These are phyloP conservation scores for Petunia hybrid DNA, from an alignment of 305 asterid genomes.

Conservation along the genomic window DNA sequence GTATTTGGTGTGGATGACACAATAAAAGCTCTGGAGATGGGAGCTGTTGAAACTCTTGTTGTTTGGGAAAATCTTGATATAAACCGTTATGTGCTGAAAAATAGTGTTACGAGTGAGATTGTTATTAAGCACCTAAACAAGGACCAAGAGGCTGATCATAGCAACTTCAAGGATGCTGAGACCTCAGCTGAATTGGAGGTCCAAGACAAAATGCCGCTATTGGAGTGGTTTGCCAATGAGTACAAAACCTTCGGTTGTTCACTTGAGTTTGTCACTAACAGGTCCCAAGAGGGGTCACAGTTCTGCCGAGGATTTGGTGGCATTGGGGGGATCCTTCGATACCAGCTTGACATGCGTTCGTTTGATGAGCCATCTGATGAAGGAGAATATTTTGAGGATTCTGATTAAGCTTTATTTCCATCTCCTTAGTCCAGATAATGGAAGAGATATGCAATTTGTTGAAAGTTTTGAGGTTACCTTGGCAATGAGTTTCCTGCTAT, in stretches of 20 bases:
- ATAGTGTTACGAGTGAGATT: constrained; percentile 39
- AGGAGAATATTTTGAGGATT: constrained; percentile 46
- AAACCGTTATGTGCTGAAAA: constrained; percentile 44
- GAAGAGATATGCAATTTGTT: constrained; percentile 29
- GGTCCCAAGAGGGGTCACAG: constrained; percentile 76
- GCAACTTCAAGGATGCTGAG: constrained; percentile 46
- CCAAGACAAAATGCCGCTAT: constrained; percentile 52
- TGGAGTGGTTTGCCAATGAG: constrained; percentile 57
- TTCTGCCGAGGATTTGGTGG: constrained; percentile 81
- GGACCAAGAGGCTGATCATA: constrained; percentile 51
- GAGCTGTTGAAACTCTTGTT: constrained; percentile 54
- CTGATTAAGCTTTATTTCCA: constrained; percentile 38
- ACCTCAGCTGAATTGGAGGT: constrained; percentile 47
- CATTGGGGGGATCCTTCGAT: constrained; percentile 73
- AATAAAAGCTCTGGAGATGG: constrained; percentile 52
- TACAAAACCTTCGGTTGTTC: constrained; percentile 51
- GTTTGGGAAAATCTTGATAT: constrained; percentile 60
- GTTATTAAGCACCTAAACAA: constrained; percentile 49
- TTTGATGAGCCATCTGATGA: constrained; percentile 58
- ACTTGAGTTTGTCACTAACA: constrained; percentile 59
- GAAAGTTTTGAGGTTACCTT: constrained; percentile 24
- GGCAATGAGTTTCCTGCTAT: constrained; percentile 10
- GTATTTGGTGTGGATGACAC: constrained; percentile 58
- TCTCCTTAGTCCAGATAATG: constrained; percentile 10
- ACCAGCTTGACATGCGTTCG: constrained; percentile 66